Evolutionary conservation across 305 asterid genomes (phyloP).

Genomic region (Fraxinus albicans): DNA sequence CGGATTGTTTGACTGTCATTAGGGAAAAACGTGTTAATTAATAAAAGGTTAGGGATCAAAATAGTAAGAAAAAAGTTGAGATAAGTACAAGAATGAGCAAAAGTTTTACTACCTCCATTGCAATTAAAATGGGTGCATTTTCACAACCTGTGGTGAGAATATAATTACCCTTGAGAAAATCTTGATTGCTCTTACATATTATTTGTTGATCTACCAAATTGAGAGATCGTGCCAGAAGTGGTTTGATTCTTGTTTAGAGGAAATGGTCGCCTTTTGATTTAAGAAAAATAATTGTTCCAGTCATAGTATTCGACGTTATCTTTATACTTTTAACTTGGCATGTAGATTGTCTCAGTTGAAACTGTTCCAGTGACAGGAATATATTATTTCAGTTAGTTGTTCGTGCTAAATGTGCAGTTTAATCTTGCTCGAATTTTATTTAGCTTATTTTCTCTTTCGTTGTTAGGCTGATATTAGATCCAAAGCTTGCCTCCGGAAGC

Average conservation of each 20-base stretch:
- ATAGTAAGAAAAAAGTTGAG: not conserved
- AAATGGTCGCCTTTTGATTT: not conserved
- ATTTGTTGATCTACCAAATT: not conserved
- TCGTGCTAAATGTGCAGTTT: not conserved
- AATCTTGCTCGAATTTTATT: slow-evolving; percentile 8
- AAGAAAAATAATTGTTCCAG: not conserved
- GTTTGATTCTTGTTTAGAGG: not conserved
- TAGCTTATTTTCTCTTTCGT: not conserved
- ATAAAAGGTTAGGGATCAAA: not conserved
- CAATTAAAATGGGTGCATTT: not conserved
- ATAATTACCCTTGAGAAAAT: not conserved
- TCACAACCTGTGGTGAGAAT: not conserved
- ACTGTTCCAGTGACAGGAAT: not conserved
- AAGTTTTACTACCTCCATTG: not conserved
- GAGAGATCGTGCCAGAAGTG: not conserved
- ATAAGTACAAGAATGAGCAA: not conserved
- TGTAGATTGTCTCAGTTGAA: not conserved
- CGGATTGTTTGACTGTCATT: not conserved
- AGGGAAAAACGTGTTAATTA: not conserved
- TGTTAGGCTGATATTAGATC: slow-evolving; percentile 71
- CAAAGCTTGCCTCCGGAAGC: slow-evolving; percentile 43
- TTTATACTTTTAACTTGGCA: not conserved
- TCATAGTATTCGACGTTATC: not conserved
- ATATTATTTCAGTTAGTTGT: not conserved
- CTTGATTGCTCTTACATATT: not conserved